phyloP scores from a whole-genome alignment of 1,284 basidiomycete genomes.

The Sanghuangporus baumii region DNA sequence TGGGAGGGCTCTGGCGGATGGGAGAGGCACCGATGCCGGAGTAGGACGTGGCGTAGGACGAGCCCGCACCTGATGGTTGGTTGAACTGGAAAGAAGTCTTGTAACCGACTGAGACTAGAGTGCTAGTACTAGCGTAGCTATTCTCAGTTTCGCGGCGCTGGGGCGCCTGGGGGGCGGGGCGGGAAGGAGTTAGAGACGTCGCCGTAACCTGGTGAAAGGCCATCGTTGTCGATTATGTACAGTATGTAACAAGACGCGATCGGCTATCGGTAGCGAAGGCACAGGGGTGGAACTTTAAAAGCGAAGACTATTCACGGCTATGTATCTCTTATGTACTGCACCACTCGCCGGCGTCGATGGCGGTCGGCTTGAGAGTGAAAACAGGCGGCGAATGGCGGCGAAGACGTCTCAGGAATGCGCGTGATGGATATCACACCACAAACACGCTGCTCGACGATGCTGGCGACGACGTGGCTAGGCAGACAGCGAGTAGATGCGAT shows the following conservation, averaged over 20 bases:
- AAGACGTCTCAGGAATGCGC: neutral
- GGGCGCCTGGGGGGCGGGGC: conserved; percentile 66
- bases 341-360: neutral
- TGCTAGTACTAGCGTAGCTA: conserved; percentile 34
- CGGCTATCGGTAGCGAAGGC: conserved; percentile 5
- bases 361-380: neutral
- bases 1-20: conserved; percentile 44
- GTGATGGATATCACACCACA: neutral
- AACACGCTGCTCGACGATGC: neutral
- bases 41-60: conserved; percentile 55
- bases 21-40: conserved; percentile 75
- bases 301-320: neutral
- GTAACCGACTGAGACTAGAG: conserved; percentile 48
- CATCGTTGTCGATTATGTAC: conserved; percentile 10
- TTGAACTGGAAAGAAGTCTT: conserved; percentile 50
- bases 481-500: neutral
- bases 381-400: neutral
- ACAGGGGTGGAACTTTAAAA: neutral
- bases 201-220: conserved; percentile 43
- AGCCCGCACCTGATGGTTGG: conserved; percentile 42
- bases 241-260: conserved; percentile 1
- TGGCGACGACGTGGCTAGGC: neutral
- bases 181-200: conserved; percentile 46
- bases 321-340: neutral
- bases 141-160: conserved; percentile 38